Evolutionary conservation across 1,284 basidiomycete species (phyloP).

Genomic region (Apiotrichum sp.): DNA sequence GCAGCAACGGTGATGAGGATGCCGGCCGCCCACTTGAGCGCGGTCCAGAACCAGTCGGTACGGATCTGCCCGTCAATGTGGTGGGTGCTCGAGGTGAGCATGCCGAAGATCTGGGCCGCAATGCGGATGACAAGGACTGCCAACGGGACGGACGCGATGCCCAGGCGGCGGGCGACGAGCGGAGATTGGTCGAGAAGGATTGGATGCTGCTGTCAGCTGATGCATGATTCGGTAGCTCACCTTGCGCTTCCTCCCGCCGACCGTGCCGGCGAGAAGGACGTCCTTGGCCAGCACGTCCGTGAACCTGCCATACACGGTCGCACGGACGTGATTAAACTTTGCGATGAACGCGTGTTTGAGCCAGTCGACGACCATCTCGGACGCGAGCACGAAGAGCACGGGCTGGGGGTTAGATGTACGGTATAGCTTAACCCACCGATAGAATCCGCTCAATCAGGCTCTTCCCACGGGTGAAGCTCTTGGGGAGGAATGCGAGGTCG

Average conservation of each 20-base stretch:
- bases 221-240: slow-evolving; percentile 44
- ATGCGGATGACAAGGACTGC: slow-evolving; percentile 87
- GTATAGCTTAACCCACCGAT: slow-evolving; percentile 56
- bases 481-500: slow-evolving; percentile 72
- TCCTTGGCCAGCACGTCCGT: slow-evolving; percentile 95
- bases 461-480: slow-evolving; percentile 75
- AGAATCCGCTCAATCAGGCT: slow-evolving; percentile 72
- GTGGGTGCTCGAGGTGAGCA: slow-evolving; percentile 50
- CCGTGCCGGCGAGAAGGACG: slow-evolving; percentile 66
- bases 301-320: slow-evolving; percentile 90
- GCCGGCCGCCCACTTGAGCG: slow-evolving; percentile 58
- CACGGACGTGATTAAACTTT: slow-evolving; percentile 90
- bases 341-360: slow-evolving; percentile 99
- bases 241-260: slow-evolving; percentile 51
- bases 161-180: slow-evolving; percentile 83
- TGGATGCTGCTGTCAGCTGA: slow-evolving; percentile 50
- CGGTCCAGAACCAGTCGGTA: slow-evolving; percentile 45
- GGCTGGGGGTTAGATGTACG: slow-evolving; percentile 54
- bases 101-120: slow-evolving; percentile 65
- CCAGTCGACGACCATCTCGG: slow-evolving; percentile 97
- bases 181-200: slow-evolving; percentile 94
- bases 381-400: slow-evolving; percentile 80
- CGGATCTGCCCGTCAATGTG: slow-evolving; percentile 20
- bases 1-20: slow-evolving; percentile 59
- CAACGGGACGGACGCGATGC: slow-evolving; percentile 87